Base-by-base conservation (phyloP, 2,329 filamentous ascomycete genomes). In the Aureobasidium sp. region DNA sequence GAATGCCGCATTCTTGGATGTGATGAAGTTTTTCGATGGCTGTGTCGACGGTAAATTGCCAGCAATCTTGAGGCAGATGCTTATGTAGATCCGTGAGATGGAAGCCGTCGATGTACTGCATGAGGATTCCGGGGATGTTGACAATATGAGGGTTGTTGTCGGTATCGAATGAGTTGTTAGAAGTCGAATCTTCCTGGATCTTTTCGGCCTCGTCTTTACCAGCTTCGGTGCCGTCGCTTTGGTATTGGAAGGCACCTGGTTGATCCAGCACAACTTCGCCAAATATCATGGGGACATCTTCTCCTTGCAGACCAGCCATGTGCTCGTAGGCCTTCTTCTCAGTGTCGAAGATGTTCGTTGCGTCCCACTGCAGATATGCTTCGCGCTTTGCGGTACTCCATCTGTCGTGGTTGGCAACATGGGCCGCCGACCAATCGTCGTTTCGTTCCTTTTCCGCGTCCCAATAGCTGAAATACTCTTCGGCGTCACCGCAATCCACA, bases 251-350 rank as follows among this genome's bases (percentile, higher is more conserved):
- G n/a, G n/a, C 19, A 15, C 2, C 1, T 17, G 49, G 35, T 15
- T 53, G 33, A 3, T 42, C 22, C 3, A 56, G n/a, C 9, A 56
- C 11, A 1, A 56, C 53, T 11, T 57, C 27, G 1, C 53, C 37
- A 1, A 57, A 24, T 0, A 57, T 12, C n/a, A 24, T 57, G 24
- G 53, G 53, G 0, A 45, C 39, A 15, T 57, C 15, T 44, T 44
- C n/a, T 31, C 53, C 53, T 24, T 57, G 53, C 0, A 45, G 37
- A 2, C 15, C 1, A 14, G 22, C 1, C 53, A 57, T 57, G 29
- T 9, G 39, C n/a, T 57, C 39, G 14, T 57, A 57, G 27, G 53
- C 53, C 5, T 57, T 57, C 17, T 45, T 57, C 39, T 57, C 53
- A 1, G 15, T 31, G 17, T 57, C 22, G 17, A 22, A 57, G 8